A percentile compares a stretch with the other conserved stretches of the same genome.
phyloP scores from a whole-genome alignment of 2,329 filamentous ascomycete species.

The Cladorrhinum sp. region DNA sequence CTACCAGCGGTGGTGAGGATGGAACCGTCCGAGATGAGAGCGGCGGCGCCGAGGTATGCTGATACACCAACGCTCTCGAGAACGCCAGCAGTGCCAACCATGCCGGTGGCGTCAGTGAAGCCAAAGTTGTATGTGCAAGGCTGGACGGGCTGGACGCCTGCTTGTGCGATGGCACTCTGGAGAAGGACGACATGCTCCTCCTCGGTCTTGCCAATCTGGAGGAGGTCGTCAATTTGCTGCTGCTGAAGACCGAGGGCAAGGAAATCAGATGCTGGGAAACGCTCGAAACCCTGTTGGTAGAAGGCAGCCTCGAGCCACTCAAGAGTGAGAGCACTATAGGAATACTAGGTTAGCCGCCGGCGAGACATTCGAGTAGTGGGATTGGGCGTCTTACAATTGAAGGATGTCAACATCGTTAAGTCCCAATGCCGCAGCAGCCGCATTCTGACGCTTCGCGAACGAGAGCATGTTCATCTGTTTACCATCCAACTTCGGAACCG shows the following conservation, averaged over 20 bases:
- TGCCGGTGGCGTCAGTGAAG: conserved; percentile 61
- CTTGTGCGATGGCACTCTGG: conserved; percentile 57
- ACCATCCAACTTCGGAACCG: conserved; percentile 41
- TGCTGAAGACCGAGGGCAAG: conserved; percentile 56
- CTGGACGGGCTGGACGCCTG: conserved; percentile 62
- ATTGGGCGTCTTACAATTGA: conserved; percentile 50
- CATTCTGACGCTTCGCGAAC: conserved; percentile 50
- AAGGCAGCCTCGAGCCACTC: conserved; percentile 73
- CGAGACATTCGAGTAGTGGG: neutral
- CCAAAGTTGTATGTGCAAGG: conserved; percentile 71
- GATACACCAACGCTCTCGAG: conserved; percentile 72
- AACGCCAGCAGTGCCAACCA: conserved; percentile 67
- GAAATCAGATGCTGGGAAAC: conserved; percentile 65
- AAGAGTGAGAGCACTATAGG: conserved; percentile 62
- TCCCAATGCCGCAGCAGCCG: conserved; percentile 44
- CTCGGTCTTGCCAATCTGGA: conserved; percentile 62
- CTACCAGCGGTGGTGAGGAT: conserved; percentile 65
- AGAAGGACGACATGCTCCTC: conserved; percentile 59
- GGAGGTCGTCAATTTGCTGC: conserved; percentile 56
- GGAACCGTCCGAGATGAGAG: conserved; percentile 55
- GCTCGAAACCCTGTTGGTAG: conserved; percentile 67
- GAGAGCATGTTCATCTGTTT: conserved; percentile 46
- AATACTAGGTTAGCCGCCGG: conserved; percentile 21
- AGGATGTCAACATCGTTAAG: conserved; percentile 54
- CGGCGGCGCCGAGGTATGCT: conserved; percentile 70